Evolutionary conservation across 2,329 filamentous ascomycete species (phyloP).

Genomic region (Neonectria coccinea): DNA sequence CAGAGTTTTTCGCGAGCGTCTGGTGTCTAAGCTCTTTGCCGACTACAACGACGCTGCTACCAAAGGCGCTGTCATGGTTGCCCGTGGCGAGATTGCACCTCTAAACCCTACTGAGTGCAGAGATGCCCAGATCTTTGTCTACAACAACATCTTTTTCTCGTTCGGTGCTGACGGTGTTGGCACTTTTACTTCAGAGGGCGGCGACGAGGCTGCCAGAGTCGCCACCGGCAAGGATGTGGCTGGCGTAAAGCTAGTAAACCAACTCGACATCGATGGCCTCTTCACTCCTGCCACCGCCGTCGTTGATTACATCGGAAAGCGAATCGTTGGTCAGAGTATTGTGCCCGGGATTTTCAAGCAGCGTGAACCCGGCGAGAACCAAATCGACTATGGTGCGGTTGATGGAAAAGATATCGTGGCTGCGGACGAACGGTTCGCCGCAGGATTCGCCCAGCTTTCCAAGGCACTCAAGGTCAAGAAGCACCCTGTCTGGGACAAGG

Average conservation of each 20-base stretch:
- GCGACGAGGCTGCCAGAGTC: conserved; percentile 94
- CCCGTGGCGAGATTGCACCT: conserved; percentile 90
- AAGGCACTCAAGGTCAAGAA: conserved; percentile 92
- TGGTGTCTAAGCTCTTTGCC: conserved; percentile 95
- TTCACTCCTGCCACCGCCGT: conserved; percentile 97
- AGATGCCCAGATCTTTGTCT: conserved; percentile 98
- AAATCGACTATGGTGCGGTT: conserved; percentile 98
- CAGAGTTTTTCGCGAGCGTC: conserved; percentile 91
- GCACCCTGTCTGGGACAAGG: conserved; percentile 98
- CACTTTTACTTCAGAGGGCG: conserved; percentile 95
- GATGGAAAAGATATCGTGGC: conserved; percentile 97
- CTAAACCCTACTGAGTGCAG: conserved; percentile 92
- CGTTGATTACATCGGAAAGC: conserved; percentile 96
- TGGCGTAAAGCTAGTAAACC: conserved; percentile 94
- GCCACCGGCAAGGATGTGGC: conserved; percentile 97
- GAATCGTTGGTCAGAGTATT: conserved; percentile 96
- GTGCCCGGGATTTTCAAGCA: conserved; percentile 99
- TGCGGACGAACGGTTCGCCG: conserved; percentile 85
- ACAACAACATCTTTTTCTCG: conserved; percentile 99
- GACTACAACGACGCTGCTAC: conserved; percentile 98
- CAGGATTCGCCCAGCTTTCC: conserved; percentile 89
- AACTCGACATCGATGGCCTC: conserved; percentile 92
- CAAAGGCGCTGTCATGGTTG: conserved; percentile 90
- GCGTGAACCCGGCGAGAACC: conserved; percentile 95
- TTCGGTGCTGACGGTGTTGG: conserved; percentile 98